phyloP scores from a whole-genome alignment of 2,329 filamentous ascomycete species.

The Colletotrichum echinochloae region DNA sequence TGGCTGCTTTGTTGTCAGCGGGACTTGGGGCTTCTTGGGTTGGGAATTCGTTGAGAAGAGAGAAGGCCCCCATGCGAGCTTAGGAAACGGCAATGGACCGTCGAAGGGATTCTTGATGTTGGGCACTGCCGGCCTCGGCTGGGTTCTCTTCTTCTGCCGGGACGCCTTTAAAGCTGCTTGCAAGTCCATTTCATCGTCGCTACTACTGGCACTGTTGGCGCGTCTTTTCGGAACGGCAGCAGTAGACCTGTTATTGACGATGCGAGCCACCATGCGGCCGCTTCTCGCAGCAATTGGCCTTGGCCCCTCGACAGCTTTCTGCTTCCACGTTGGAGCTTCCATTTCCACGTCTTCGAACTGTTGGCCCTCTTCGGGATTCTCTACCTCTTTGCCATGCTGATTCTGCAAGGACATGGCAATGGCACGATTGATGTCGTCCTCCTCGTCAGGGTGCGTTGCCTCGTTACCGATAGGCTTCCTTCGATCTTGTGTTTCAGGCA shows the following conservation, averaged over 20 bases:
- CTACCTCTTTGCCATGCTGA: conserved; percentile 60
- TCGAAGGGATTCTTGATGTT: conserved; percentile 74
- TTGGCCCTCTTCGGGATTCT: conserved; percentile 54
- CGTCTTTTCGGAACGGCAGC: conserved; percentile 65
- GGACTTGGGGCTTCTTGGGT: conserved; percentile 16
- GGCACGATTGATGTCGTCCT: conserved; percentile 78
- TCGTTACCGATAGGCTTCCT: conserved; percentile 50
- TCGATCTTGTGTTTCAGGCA: conserved; percentile 40
- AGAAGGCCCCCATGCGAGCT: conserved; percentile 76
- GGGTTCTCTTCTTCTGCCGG: conserved; percentile 67
- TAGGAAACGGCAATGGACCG: conserved; percentile 92
- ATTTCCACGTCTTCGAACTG: conserved; percentile 64
- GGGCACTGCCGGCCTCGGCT: conserved; percentile 54
- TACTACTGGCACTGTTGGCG: conserved; percentile 63
- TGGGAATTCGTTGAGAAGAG: conserved; percentile 62
- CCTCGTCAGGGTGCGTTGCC: conserved; percentile 52
- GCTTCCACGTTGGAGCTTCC: conserved; percentile 64
- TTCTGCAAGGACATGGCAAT: conserved; percentile 86
- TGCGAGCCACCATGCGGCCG: conserved; percentile 75
- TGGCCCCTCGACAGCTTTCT: conserved; percentile 63
- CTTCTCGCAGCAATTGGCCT: conserved; percentile 64
- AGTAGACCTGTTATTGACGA: conserved; percentile 79
- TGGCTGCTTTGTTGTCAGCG: conserved; percentile 31
- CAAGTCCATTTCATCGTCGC: conserved; percentile 85
- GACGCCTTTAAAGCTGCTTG: conserved; percentile 80